Percentiles rank a stretch among this genome's conserved stretches.
Evolutionary conservation across 768 basidiomycete genomes (phyloP).

Genomic region (Tricholoma terreum): DNA sequence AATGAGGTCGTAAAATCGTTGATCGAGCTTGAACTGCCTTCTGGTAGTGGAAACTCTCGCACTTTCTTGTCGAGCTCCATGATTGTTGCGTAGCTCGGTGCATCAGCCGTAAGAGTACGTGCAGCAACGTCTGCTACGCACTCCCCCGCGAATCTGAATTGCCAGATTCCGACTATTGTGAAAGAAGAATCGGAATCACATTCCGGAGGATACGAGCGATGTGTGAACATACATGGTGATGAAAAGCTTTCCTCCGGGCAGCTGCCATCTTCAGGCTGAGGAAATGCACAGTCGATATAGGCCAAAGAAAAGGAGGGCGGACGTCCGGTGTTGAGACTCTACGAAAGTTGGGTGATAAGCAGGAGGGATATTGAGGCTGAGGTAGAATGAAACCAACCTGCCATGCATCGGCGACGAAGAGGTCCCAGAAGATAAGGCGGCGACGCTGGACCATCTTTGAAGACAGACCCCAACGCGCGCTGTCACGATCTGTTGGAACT

Average conservation of each 20-base stretch:
- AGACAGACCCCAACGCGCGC: conserved; percentile 60
- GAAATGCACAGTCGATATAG: conserved; percentile 66
- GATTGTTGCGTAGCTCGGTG: conserved; percentile 61
- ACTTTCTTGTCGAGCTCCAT: conserved; percentile 69
- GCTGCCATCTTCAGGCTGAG: conserved; percentile 36
- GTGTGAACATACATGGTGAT: conserved; percentile 27
- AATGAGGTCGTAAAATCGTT: conserved; percentile 37
- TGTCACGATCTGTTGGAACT: conserved; percentile 54
- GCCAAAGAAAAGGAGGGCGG: conserved; percentile 65
- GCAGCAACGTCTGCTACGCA: conserved; percentile 62
- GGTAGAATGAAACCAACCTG: conserved; percentile 35
- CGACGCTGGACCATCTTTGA: conserved; percentile 62
- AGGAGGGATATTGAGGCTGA: neutral
- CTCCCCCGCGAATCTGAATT: conserved; percentile 61
- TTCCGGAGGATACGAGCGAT: neutral
- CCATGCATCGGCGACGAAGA: conserved; percentile 72
- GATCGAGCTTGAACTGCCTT: conserved; percentile 8
- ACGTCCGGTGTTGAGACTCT: conserved; percentile 70
- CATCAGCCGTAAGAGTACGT: conserved; percentile 59
- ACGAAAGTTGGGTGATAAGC: neutral
- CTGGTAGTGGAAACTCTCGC: conserved; percentile 46
- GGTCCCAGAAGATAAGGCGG: conserved; percentile 73
- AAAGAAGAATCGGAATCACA: neutral
- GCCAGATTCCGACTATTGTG: conserved; percentile 54
- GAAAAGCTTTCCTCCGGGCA: conserved; percentile 28